Percentiles rank a stretch among this genome's conserved stretches.
phyloP scores from a whole-genome alignment of 345 rosid species.

The Atalantia buxifolia region DNA sequence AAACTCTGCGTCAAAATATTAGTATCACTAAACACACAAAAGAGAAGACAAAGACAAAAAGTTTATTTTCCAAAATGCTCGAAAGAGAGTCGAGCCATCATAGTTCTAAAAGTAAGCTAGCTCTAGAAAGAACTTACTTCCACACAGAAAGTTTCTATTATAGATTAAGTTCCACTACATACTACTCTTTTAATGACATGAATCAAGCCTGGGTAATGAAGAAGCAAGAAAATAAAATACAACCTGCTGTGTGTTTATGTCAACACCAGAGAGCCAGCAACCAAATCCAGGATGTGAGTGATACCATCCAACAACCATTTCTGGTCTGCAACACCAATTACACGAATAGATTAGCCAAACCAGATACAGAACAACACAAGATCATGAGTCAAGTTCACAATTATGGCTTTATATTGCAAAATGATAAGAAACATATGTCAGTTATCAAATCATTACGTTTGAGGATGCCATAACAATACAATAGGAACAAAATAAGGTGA shows the following conservation, averaged over 20 bases:
- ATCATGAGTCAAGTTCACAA: neutral
- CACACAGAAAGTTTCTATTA: neutral
- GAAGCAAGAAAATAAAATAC: neutral
- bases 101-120: neutral
- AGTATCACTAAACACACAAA: neutral
- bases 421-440: neutral
- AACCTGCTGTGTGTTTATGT: slow-evolving; percentile 98
- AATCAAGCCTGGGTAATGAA: neutral
- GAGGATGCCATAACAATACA: too few relatives aligned
- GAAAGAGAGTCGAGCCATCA: neutral
- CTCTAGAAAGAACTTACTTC: neutral
- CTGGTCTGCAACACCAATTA: slow-evolving; percentile 60
- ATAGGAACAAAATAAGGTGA: neutral
- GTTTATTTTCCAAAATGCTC: neutral
- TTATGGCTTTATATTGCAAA: neutral
- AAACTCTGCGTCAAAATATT: slow-evolving; percentile 62
- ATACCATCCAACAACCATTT: slow-evolving; percentile 99
- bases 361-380: neutral
- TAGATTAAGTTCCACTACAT: neutral
- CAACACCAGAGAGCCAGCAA: slow-evolving; percentile 99
- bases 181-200: neutral
- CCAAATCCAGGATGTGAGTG: slow-evolving; percentile 99
- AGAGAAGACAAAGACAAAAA: neutral
- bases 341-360: neutral
- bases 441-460: neutral